Conservation (phyloP, 129 eudicot species). For the Flaveria linearis region DNA sequence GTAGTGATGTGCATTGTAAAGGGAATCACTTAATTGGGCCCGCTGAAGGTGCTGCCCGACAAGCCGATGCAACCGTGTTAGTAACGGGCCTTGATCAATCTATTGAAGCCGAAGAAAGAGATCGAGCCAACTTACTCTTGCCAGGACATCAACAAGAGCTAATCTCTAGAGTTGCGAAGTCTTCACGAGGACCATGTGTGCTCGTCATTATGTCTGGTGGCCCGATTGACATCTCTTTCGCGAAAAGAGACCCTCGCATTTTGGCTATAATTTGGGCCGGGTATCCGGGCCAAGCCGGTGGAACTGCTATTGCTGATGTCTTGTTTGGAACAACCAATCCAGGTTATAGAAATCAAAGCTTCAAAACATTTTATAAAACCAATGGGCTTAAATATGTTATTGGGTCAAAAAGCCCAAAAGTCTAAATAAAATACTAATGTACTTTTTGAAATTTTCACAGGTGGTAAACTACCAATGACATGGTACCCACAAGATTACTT, state of each 20-base stretch:
- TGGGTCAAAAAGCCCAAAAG: conserved; percentile 12
- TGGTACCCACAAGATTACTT: conserved; percentile 89
- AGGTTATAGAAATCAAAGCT: conserved; percentile 36
- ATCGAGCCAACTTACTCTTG: conserved; percentile 56
- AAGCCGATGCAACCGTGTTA: conserved; percentile 86
- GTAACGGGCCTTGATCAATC: conserved; percentile 90
- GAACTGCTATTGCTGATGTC: conserved; percentile 83
- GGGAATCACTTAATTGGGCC: conserved; percentile 54
- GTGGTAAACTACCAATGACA: conserved; percentile 90
- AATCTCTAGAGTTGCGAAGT: conserved; percentile 59
- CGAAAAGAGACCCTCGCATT: conserved; percentile 61
- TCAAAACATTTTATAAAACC: not conserved
- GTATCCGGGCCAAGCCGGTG: conserved; percentile 97
- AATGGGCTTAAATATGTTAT: not conserved
- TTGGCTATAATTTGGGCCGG: conserved; percentile 83
- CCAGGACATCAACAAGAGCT: conserved; percentile 96
- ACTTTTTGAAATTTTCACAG: conserved; percentile 34
- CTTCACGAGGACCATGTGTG: conserved; percentile 77
- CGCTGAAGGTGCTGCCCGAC: conserved; percentile 71
- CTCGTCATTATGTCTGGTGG: conserved; percentile 89
- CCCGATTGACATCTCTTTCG: conserved; percentile 74
- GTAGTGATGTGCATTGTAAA: conserved; percentile 58
- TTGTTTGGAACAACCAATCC: conserved; percentile 83
- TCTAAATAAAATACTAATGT: not conserved
- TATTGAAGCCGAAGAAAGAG: conserved; percentile 72